Evolutionary conservation across 2,329 filamentous ascomycete species (phyloP).

Genomic region (Arthrobotrys entomopaga): DNA sequence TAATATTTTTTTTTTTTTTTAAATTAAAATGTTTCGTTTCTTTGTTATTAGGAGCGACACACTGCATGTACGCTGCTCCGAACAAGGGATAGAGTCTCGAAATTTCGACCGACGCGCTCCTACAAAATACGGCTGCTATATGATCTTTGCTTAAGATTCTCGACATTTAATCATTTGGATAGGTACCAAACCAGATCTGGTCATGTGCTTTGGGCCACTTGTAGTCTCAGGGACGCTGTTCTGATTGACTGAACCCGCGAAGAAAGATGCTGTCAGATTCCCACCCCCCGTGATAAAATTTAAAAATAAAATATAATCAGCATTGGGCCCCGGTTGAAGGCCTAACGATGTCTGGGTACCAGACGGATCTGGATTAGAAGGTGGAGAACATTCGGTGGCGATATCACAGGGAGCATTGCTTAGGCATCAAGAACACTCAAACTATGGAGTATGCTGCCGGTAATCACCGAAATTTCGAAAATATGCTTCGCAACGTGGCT

Average conservation of each 20-base stretch:
- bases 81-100: conserved; percentile 1
- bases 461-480: conserved; percentile 28
- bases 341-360: not conserved
- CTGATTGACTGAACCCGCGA: too few species aligned
- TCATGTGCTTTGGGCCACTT: not conserved
- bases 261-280: conserved; percentile 3
- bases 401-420: not conserved
- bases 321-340: not conserved
- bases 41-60: conserved; percentile 11
- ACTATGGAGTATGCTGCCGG: conserved; percentile 7
- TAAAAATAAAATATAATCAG: conserved; percentile 36
- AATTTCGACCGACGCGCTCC: conserved; percentile 17
- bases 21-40: conserved; percentile 46
- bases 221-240: conserved; percentile 1
- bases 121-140: conserved; percentile 34
- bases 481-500: conserved; percentile 13
- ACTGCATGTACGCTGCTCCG: conserved; percentile 29
- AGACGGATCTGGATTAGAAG: conserved; percentile 8
- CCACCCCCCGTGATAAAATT: conserved; percentile 39
- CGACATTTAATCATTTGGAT: conserved; percentile 1
- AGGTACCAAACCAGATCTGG: too few species aligned
- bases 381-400: conserved; percentile 8
- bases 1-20: too few species aligned
- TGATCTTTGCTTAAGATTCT: conserved; percentile 21
- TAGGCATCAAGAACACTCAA: conserved; percentile 48